phyloP scores from a whole-genome alignment of 2,329 filamentous ascomycete species.

The Fulvia fulva region DNA sequence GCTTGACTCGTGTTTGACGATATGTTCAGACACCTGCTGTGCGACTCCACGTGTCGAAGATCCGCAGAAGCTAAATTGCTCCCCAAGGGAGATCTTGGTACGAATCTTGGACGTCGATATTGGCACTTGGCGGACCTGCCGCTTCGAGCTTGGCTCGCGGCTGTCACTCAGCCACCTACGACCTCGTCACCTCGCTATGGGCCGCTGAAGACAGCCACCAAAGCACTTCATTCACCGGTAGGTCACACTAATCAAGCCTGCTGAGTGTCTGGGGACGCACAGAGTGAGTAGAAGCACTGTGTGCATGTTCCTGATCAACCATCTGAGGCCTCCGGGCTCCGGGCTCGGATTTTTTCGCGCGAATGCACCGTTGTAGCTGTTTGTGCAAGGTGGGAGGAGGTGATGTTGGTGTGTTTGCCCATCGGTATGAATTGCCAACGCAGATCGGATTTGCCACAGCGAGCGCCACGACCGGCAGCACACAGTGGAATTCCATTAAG shows the following conservation, averaged over 20 bases:
- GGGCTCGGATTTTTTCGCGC: too few relatives aligned
- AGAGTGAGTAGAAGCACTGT: too few relatives aligned
- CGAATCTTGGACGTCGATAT: slow-evolving; percentile 7
- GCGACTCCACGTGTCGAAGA: slow-evolving; percentile 5
- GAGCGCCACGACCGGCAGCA: background rate
- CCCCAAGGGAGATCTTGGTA: background rate
- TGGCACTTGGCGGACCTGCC: slow-evolving; percentile 10
- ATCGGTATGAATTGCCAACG: too few relatives aligned
- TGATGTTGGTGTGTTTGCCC: too few relatives aligned
- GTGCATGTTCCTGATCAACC: too few relatives aligned
- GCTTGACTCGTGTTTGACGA: background rate
- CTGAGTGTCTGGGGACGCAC: background rate
- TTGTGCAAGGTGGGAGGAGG: too few relatives aligned
- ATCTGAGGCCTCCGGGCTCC: too few relatives aligned
- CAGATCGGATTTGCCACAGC: too few relatives aligned
- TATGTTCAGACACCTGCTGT: background rate
- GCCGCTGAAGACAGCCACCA: background rate
- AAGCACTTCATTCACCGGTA: too few relatives aligned
- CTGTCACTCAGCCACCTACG: slow-evolving; percentile 31
- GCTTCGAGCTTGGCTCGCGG: slow-evolving; percentile 34
- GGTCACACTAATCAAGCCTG: background rate
- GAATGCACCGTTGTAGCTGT: too few relatives aligned
- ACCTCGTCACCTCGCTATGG: slow-evolving; percentile 1
- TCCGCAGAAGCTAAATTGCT: background rate
- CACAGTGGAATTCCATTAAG: background rate